These are phyloP conservation scores for Suillus subalutaceus DNA, from an alignment of 768 basidiomycete genomes.

Conservation along the genomic window DNA sequence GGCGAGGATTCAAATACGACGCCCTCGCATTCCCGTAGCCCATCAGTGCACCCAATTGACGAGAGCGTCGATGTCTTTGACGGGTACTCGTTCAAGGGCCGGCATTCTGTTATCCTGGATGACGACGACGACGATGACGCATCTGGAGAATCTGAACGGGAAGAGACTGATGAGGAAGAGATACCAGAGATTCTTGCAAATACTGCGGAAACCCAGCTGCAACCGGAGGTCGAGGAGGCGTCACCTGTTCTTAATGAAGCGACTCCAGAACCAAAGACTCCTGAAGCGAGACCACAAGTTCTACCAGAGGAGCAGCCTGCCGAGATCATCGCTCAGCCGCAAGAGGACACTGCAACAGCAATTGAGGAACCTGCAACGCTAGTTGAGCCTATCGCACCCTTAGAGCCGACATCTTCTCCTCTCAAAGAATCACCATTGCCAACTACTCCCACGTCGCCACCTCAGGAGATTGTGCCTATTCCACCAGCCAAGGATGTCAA, in stretches of 20 bases:
- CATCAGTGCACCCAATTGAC: constrained; percentile 60
- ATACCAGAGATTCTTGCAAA: constrained; percentile 26
- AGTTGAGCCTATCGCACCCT: constrained; percentile 21
- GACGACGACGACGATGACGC: constrained; percentile 67
- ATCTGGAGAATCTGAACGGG: constrained; percentile 36
- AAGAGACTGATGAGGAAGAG: constrained; percentile 43
- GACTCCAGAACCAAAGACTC: constrained; percentile 67
- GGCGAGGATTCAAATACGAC: constrained; percentile 79
- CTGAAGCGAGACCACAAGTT: constrained; percentile 59
- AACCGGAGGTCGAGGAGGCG: constrained; percentile 30
- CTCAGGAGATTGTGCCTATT: constrained; percentile 29
- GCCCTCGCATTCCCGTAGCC: constrained; percentile 78
- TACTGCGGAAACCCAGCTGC: constrained; percentile 25
- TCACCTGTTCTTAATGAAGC: constrained; percentile 36
- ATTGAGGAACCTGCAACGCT: constrained; percentile 19
- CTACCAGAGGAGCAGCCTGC: constrained; percentile 33
- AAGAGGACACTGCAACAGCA: constrained; percentile 15
- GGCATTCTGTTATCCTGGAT: constrained; percentile 77
- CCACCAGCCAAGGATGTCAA: constrained; percentile 37
- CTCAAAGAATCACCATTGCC: constrained; percentile 17
- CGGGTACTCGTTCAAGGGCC: constrained; percentile 92
- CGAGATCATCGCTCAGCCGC: constrained; percentile 13
- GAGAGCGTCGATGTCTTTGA: constrained; percentile 82
- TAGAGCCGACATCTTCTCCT: constrained; percentile 21
- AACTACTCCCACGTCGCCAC: constrained; percentile 14